phyloP scores from a whole-genome alignment of 2,329 filamentous ascomycete species.

The Davidsoniella virescens region DNA sequence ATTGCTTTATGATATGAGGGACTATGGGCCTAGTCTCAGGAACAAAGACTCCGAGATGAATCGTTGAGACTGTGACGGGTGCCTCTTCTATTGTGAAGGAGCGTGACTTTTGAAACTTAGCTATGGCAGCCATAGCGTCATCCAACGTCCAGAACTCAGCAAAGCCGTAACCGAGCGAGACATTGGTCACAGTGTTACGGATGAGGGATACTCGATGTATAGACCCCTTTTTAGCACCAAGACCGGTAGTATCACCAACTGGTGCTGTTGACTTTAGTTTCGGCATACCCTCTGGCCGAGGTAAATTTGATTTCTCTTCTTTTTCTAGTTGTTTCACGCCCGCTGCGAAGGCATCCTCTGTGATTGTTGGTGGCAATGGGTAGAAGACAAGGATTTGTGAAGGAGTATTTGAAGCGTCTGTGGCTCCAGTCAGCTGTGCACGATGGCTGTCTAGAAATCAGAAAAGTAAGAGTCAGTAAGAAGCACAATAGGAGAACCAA shows the following conservation, averaged over 20 bases:
- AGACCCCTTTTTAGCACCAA: conserved; percentile 58
- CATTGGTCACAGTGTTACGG: conserved; percentile 52
- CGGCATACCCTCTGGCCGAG: conserved; percentile 24
- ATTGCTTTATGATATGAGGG: conserved; percentile 42
- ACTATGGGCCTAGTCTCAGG: conserved; percentile 46
- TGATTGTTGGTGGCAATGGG: conserved; percentile 52
- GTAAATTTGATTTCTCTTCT: conserved; percentile 26
- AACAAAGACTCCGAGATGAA: conserved; percentile 73
- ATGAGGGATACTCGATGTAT: conserved; percentile 62
- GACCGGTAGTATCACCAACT: conserved; percentile 37
- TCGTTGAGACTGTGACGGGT: conserved; percentile 54
- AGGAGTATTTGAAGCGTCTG: conserved; percentile 36
- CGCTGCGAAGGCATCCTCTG: conserved; percentile 54
- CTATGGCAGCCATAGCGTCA: conserved; percentile 58
- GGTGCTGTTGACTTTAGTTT: conserved; percentile 45
- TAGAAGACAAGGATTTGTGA: conserved; percentile 66
- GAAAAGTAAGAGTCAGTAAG: background rate
- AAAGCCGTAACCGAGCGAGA: conserved; percentile 70
- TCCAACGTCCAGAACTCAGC: conserved; percentile 64
- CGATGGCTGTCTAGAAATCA: conserved; percentile 18
- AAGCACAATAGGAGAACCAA: background rate
- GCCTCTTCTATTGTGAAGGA: conserved; percentile 66
- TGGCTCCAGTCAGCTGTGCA: conserved; percentile 27
- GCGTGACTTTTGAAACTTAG: conserved; percentile 53
- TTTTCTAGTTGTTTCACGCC: conserved; percentile 59